Percentiles rank a stretch among this genome's conserved stretches.
These are phyloP conservation scores for Aspergillus kassunensis DNA, from an alignment of 495 filamentous ascomycete species.

Conservation along the genomic window DNA sequence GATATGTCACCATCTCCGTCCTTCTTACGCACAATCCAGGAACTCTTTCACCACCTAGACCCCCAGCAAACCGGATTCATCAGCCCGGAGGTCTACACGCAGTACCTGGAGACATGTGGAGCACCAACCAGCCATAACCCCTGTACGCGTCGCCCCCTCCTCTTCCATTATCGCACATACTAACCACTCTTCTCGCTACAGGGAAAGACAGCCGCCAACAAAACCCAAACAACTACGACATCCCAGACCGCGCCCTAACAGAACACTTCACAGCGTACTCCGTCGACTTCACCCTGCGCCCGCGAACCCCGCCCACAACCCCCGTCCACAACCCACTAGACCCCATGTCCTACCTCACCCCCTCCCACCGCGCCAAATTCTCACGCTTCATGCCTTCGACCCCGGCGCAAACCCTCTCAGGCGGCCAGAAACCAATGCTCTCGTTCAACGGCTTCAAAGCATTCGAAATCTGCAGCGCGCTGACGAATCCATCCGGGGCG, in stretches of 20 bases:
- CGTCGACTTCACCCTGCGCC: conserved; percentile 10
- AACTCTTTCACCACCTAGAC: conserved; percentile 6
- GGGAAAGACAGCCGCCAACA: conserved; percentile 3
- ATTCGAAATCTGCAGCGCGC: neutral
- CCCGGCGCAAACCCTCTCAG: neutral
- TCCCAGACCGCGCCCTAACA: conserved; percentile 8
- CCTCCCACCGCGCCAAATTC: neutral
- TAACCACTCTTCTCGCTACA: neutral
- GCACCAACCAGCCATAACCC: conserved; percentile 7
- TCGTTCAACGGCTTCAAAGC: neutral
- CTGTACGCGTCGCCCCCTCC: neutral
- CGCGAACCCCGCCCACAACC: neutral
- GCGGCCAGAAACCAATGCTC: conserved; percentile 7
- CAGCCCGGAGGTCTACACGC: conserved; percentile 1
- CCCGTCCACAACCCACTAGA: neutral
- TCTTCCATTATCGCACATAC: neutral
- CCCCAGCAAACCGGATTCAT: conserved; percentile 2
- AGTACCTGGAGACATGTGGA: conserved; percentile 7
- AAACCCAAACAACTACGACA: neutral
- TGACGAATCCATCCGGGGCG: neutral
- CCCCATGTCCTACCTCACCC: neutral
- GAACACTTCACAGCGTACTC: conserved; percentile 9
- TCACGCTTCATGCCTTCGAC: neutral
- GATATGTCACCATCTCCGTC: conserved; percentile 1
- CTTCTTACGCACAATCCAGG: neutral